These are phyloP conservation scores for Penicillium verhagenii DNA, from an alignment of 495 filamentous ascomycete genomes.

Conservation along the genomic window DNA sequence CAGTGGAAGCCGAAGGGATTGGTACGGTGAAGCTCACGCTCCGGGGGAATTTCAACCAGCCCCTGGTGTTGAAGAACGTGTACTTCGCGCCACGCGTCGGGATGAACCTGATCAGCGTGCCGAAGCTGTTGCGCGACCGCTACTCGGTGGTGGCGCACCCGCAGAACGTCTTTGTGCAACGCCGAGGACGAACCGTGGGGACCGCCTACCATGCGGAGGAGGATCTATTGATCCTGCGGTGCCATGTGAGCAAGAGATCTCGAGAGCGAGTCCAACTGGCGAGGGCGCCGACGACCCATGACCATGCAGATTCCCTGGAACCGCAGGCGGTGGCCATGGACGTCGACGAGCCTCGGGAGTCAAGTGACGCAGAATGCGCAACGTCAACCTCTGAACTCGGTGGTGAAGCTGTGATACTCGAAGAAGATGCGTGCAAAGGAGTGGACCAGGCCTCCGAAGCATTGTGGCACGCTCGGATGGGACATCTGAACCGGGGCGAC, in stretches of 20 bases:
- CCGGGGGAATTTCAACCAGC: constrained; percentile 9
- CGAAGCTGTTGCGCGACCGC: constrained; percentile 7
- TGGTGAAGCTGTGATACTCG: constrained; percentile 20
- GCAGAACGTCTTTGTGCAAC: constrained; percentile 13
- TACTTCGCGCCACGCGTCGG: constrained; percentile 2
- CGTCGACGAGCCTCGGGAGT: constrained; percentile 1
- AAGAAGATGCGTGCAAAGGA: background rate
- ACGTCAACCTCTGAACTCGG: constrained; percentile 12
- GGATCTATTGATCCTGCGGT: constrained; percentile 15
- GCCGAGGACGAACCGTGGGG: constrained; percentile 13
- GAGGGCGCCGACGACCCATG: constrained; percentile 7
- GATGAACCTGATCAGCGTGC: constrained; percentile 19
- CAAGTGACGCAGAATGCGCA: background rate
- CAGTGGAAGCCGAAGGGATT: constrained; percentile 19
- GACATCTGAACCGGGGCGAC: constrained; percentile 4
- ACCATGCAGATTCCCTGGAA: constrained; percentile 7
- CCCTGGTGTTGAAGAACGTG: constrained; percentile 11
- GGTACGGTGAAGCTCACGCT: constrained; percentile 14
- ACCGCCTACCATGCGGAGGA: constrained; percentile 11
- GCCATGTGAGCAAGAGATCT: constrained; percentile 10
- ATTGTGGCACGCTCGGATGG: constrained; percentile 3
- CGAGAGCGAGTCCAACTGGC: constrained; percentile 11
- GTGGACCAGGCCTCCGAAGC: constrained; percentile 3
- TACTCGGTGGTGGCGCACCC: constrained; percentile 12
- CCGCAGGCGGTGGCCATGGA: constrained; percentile 6